Conservation (phyloP, 1,284 basidiomycete genomes). For the Pyrrhoderma noxium region DNA sequence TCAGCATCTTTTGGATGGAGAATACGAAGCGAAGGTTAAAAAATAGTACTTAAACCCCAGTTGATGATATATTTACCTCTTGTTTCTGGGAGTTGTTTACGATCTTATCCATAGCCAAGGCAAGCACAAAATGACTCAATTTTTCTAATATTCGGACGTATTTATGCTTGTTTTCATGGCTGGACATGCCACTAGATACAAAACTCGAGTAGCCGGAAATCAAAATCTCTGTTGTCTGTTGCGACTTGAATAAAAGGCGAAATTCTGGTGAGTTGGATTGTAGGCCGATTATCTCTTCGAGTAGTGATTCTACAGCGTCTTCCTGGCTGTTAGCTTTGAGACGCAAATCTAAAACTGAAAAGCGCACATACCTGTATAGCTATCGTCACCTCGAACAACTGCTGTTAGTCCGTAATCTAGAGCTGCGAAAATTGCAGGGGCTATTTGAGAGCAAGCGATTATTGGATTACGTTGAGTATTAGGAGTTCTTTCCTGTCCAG, state of each 20-base stretch:
- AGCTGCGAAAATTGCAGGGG: conserved; percentile 60
- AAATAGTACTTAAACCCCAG: too few species aligned
- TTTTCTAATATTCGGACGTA: conserved; percentile 55
- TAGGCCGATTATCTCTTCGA: conserved; percentile 59
- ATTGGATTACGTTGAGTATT: conserved; percentile 21
- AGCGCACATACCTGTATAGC: conserved; percentile 20
- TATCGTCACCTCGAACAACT: conserved; percentile 32
- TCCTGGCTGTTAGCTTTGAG: conserved; percentile 27
- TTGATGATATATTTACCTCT: conserved; percentile 40
- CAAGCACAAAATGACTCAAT: conserved; percentile 56
- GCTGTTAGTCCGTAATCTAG: conserved; percentile 36
- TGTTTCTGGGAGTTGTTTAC: conserved; percentile 56
- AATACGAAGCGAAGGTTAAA: too few species aligned
- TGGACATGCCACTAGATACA: conserved; percentile 34
- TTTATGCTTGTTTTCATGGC: conserved; percentile 35
- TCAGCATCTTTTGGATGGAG: conserved; percentile 48
- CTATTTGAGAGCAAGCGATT: conserved; percentile 55
- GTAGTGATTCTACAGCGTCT: conserved; percentile 47
- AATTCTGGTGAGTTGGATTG: conserved; percentile 57
- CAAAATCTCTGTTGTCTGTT: conserved; percentile 57
- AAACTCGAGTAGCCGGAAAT: conserved; percentile 56
- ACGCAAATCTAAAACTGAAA: too few species aligned
- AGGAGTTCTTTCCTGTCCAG: too few species aligned
- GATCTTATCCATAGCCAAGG: conserved; percentile 54
- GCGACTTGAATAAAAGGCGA: conserved; percentile 63